phyloP scores from a whole-genome alignment of 1,284 basidiomycete genomes.

The Xerocomus nothofagi region DNA sequence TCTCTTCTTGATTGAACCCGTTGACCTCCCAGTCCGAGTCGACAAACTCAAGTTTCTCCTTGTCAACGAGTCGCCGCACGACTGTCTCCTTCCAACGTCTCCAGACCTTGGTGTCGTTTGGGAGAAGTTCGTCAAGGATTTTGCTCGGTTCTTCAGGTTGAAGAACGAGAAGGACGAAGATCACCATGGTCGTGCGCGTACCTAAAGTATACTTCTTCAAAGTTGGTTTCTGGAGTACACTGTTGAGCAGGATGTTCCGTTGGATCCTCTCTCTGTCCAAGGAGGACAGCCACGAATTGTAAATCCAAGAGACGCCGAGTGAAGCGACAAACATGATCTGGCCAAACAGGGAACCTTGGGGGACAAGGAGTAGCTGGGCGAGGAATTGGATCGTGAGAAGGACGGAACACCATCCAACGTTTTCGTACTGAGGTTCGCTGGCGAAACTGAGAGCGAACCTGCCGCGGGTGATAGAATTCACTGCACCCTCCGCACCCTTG shows the following conservation, averaged over 20 bases:
- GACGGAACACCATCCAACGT: constrained; percentile 30
- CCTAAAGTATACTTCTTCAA: constrained; percentile 32
- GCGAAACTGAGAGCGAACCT: constrained; percentile 28
- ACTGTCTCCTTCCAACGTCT: constrained; percentile 27
- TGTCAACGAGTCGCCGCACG: constrained; percentile 14
- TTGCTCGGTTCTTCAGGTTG: constrained; percentile 23
- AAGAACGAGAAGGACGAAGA: constrained; percentile 34
- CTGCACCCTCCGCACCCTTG: constrained; percentile 31
- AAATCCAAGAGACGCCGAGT: constrained; percentile 31
- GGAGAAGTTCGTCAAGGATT: constrained; percentile 30
- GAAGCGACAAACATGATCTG: constrained; percentile 35
- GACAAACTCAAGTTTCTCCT: constrained; percentile 26
- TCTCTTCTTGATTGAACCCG: constrained; percentile 19
- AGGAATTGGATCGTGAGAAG: constrained; percentile 33
- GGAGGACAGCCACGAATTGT: constrained; percentile 33
- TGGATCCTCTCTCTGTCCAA: constrained; percentile 34
- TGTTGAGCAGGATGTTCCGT: constrained; percentile 23
- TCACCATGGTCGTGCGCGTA: constrained; percentile 30
- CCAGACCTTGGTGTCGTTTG: constrained; percentile 36
- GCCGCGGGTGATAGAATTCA: constrained; percentile 33
- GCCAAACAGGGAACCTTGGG: constrained; percentile 33
- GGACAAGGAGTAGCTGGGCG: constrained; percentile 32
- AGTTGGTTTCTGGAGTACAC: constrained; percentile 23
- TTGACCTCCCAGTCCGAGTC: constrained; percentile 26
- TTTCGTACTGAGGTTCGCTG: constrained; percentile 21